Evolutionary conservation across 139 green algal genomes (phyloP).

Genomic region (Marvania coccoides): DNA sequence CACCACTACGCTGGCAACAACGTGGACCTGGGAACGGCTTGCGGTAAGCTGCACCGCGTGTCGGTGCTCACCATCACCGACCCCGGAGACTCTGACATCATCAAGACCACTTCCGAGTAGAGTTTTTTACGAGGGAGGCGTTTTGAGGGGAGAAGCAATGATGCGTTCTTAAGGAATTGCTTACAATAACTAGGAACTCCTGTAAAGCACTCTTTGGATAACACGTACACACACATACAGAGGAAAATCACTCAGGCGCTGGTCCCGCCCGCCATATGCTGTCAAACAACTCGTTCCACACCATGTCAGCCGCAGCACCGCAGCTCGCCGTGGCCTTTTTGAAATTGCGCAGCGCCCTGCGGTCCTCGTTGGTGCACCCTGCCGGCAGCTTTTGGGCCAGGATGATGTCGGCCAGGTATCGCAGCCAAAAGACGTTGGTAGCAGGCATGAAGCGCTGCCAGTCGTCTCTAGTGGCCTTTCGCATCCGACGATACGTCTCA

Average conservation of each 20-base stretch:
- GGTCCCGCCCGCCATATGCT: neutral
- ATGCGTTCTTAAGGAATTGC: too few species aligned
- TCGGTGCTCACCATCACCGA: conserved; percentile 93
- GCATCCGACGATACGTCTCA: conserved; percentile 86
- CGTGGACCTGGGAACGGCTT: conserved; percentile 96
- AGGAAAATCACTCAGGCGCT: too few species aligned
- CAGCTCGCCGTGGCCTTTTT: conserved; percentile 40
- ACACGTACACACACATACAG: too few species aligned
- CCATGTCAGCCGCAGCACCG: conserved; percentile 35
- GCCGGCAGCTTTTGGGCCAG: conserved; percentile 44
- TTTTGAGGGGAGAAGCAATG: too few species aligned
- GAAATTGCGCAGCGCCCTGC: conserved; percentile 39
- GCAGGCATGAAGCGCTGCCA: conserved; percentile 57
- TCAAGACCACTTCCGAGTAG: conserved; percentile 55
- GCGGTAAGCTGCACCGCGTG: conserved; percentile 94
- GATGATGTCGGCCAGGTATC: conserved; percentile 85
- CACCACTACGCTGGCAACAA: conserved; percentile 99
- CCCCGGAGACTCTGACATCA: conserved; percentile 91
- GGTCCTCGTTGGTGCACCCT: conserved; percentile 8
- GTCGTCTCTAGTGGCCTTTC: conserved; percentile 44
- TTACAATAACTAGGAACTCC: too few species aligned
- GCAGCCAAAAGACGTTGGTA: conserved; percentile 92
- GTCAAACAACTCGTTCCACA: conserved; percentile 69
- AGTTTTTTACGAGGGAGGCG: too few species aligned
- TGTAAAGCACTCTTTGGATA: too few species aligned